Conservation (phyloP, 2,329 filamentous ascomycete genomes). For the Microdochium paspali region DNA sequence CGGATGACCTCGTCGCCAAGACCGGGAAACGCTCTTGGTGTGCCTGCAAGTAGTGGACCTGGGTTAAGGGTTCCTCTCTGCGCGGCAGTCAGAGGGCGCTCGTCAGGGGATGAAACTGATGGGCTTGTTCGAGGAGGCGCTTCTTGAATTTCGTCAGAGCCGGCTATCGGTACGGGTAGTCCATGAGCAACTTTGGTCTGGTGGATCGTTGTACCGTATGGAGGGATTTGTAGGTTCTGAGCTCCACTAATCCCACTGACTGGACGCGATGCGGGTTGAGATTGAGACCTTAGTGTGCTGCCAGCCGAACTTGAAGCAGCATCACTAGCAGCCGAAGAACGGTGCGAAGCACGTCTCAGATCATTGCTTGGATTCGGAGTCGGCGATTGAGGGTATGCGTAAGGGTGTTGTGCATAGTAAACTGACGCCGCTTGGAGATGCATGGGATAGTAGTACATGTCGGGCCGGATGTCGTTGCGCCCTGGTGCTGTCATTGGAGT, state of each 20-base stretch:
- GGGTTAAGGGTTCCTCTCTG: slow-evolving; percentile 13
- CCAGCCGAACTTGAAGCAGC: slow-evolving; percentile 34
- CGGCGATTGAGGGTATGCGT: slow-evolving; percentile 47
- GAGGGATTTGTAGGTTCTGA: slow-evolving; percentile 18
- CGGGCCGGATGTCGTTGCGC: slow-evolving; percentile 44
- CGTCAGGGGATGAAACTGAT: slow-evolving; percentile 39
- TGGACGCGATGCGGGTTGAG: slow-evolving; percentile 50
- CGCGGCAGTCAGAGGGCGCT: slow-evolving; percentile 28
- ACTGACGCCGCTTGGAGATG: slow-evolving; percentile 24
- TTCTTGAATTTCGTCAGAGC: slow-evolving; percentile 39
- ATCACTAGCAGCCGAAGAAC: slow-evolving; percentile 41
- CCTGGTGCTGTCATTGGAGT: slow-evolving; percentile 50
- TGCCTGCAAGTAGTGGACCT: slow-evolving; percentile 12
- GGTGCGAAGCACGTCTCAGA: slow-evolving; percentile 46
- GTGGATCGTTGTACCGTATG: slow-evolving; percentile 24
- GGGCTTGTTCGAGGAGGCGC: slow-evolving; percentile 28
- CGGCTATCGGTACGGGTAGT: slow-evolving; percentile 43
- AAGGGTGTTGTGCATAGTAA: slow-evolving; percentile 39
- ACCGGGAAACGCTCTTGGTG: slow-evolving; percentile 28
- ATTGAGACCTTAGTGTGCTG: slow-evolving; percentile 54
- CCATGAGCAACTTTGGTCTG: slow-evolving; percentile 35
- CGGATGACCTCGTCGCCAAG: slow-evolving; percentile 36
- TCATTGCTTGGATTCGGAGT: slow-evolving; percentile 37
- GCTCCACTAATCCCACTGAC: slow-evolving; percentile 20
- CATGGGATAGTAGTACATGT: slow-evolving; percentile 43